Base-by-base conservation (phyloP, 768 basidiomycete genomes). In the Hypsizygus marmoreus region DNA sequence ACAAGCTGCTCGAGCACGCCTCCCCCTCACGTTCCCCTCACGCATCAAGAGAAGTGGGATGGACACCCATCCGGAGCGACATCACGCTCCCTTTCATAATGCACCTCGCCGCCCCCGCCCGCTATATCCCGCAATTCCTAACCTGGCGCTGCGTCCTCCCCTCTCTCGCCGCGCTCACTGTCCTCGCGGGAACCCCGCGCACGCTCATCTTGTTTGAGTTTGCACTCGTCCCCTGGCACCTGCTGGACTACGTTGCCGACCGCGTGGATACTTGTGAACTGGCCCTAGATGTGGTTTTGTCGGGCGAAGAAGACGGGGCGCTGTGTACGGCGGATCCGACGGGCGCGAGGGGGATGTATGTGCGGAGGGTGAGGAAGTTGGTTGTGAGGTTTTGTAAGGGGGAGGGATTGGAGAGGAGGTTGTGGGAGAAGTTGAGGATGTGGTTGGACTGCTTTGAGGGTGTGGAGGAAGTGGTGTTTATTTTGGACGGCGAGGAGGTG, bases 371-470 rank as follows among this genome's bases (percentile, higher is more conserved):
- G n/a, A n/a, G n/a, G n/a, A n/a, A n/a, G n/a, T n/a, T n/a, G n/a
- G n/a, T n/a, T n/a, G n/a, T n/a, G n/a, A n/a, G n/a, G n/a, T n/a
- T n/a, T n/a, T n/a, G n/a, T n/a, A n/a, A n/a, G n/a, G n/a, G n/a
- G n/a, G n/a, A n/a, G n/a, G n/a, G n/a, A n/a, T n/a, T n/a, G n/a
- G n/a, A n/a, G n/a, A n/a, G n/a, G n/a, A n/a, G n/a, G 32, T 7
- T 34, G 32, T 14, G 13, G 19, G 13, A 34, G 32, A 7, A 34
- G 7, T 43, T 43, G 17, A 23, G 19, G 42, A 34, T n/a, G 42
- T 43, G 42, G 42, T 23, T 43, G 20, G 42, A 43, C 7, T 43
- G 42, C 14, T 43, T 43, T 20, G 12, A 30, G 9, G 17, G 20
- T 24, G 20, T 43, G 3, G 31, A 17, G 8, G 19, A 43, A 16